Conservation (phyloP, 2,329 filamentous ascomycete genomes). For the Purpureocillium takamizusanense region DNA sequence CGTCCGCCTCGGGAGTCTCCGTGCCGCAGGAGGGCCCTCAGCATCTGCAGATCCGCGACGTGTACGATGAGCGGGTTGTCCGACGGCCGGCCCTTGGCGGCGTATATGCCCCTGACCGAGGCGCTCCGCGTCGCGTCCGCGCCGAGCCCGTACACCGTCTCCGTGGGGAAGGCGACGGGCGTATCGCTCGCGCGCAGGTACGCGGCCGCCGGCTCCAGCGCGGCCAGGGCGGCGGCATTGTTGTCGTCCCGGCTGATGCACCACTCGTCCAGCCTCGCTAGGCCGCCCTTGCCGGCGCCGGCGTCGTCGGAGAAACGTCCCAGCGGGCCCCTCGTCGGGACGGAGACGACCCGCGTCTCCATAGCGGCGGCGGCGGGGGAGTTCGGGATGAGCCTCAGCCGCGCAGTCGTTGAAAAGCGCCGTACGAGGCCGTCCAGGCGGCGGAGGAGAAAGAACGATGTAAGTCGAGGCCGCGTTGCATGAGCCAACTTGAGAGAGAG, state of each 20-base stretch:
- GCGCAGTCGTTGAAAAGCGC: neutral
- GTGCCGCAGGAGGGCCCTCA: slow-evolving; percentile 49
- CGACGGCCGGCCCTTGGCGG: slow-evolving; percentile 78
- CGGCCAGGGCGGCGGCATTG: slow-evolving; percentile 19
- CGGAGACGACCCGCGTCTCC: slow-evolving; percentile 30
- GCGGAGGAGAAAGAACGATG: too few relatives aligned
- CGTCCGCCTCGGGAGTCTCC: too few relatives aligned
- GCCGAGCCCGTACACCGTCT: slow-evolving; percentile 96
- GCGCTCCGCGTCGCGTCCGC: slow-evolving; percentile 82
- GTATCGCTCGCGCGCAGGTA: slow-evolving; percentile 56
- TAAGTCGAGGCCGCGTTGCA: too few relatives aligned
- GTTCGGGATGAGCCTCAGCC: too few relatives aligned
- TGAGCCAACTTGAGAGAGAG: too few relatives aligned
- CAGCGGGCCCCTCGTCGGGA: slow-evolving; percentile 20
- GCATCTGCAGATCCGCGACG: slow-evolving; percentile 70
- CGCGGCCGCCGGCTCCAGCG: slow-evolving; percentile 55
- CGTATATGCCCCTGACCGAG: slow-evolving; percentile 86
- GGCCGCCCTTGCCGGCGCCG: slow-evolving; percentile 9
- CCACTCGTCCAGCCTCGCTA: slow-evolving; percentile 32
- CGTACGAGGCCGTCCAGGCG: too few relatives aligned
- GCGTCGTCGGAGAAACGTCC: slow-evolving; percentile 22
- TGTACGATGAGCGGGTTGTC: slow-evolving; percentile 97
- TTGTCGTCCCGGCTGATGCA: slow-evolving; percentile 18
- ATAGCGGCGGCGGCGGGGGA: slow-evolving; percentile 13
- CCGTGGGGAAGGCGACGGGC: slow-evolving; percentile 92